These are phyloP conservation scores for Fusarium siculi DNA, from an alignment of 2,329 filamentous ascomycete genomes.

Conservation along the genomic window DNA sequence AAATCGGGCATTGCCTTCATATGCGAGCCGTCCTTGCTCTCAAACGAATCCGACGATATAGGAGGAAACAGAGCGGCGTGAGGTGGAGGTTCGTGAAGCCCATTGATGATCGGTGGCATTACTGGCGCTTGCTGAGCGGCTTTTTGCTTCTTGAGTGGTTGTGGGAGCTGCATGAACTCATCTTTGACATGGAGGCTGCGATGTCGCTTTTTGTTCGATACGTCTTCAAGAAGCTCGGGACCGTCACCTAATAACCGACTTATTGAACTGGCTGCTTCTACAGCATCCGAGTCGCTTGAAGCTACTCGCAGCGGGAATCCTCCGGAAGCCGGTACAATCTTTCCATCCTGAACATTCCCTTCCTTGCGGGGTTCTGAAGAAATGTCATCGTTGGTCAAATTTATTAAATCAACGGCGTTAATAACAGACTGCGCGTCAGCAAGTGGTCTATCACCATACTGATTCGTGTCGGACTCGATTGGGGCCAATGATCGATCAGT, in stretches of 20 bases:
- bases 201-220: conserved; percentile 65
- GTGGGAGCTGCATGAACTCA: conserved; percentile 71
- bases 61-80: conserved; percentile 71
- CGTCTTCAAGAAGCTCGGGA: conserved; percentile 56
- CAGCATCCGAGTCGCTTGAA: conserved; percentile 52
- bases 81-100: conserved; percentile 70
- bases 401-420: conserved; percentile 28
- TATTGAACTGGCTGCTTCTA: conserved; percentile 56
- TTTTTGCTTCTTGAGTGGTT: conserved; percentile 73
- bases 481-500: conserved; percentile 61
- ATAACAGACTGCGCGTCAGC: conserved; percentile 30
- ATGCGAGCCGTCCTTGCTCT: conserved; percentile 58
- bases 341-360: conserved; percentile 36
- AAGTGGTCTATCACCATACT: conserved; percentile 51
- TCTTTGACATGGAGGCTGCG: conserved; percentile 63
- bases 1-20: conserved; percentile 57
- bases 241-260: conserved; percentile 60
- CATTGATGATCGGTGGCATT: conserved; percentile 73
- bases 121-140: conserved; percentile 62
- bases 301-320: conserved; percentile 54
- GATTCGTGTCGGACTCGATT: conserved; percentile 61
- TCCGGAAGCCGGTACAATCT: conserved; percentile 38
- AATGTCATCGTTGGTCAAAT: conserved; percentile 36
- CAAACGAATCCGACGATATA: conserved; percentile 67
- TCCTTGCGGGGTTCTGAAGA: conserved; percentile 39